A percentile compares a stretch with the other conserved stretches of the same genome.
Conservation (phyloP, 73 alveolate genomes). For the Paramecium primaurelia region DNA sequence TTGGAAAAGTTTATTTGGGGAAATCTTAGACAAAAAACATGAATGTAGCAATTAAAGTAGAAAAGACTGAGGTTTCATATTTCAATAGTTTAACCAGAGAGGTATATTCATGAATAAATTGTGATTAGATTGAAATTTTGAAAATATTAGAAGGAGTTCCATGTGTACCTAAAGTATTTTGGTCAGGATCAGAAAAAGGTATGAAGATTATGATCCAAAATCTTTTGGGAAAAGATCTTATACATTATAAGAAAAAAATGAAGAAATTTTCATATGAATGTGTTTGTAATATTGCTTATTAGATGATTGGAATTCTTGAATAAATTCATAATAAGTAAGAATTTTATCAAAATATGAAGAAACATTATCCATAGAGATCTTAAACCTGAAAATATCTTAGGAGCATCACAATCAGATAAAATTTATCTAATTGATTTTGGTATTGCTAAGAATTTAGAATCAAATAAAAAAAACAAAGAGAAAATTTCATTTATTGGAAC, state of each 20-base stretch:
- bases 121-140: conserved; percentile 6
- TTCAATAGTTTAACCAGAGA: background rate
- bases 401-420: background rate
- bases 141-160: conserved; percentile 31
- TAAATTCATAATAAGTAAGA: background rate
- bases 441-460: conserved; percentile 55
- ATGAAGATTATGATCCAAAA: conserved; percentile 78
- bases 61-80: background rate
- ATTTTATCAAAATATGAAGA: background rate
- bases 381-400: conserved; percentile 34
- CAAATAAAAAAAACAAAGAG: conserved; percentile 26
- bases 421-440: conserved; percentile 7
- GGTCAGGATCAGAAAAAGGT: conserved; percentile 68
- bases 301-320: background rate
- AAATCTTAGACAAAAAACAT: background rate
- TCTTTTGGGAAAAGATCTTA: conserved; percentile 70
- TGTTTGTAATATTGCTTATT: background rate
- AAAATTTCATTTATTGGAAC: conserved; percentile 69
- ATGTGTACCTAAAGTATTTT: conserved; percentile 62
- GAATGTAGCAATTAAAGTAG: conserved; percentile 61
- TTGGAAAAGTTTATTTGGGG: conserved; percentile 56
- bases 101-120: background rate
- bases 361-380: conserved; percentile 44
- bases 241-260: background rate
- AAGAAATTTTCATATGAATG: conserved; percentile 16